Evolutionary conservation across 176 grass and related monocot genomes (phyloP).

Genomic region (Puccinellia tenuiflora): DNA sequence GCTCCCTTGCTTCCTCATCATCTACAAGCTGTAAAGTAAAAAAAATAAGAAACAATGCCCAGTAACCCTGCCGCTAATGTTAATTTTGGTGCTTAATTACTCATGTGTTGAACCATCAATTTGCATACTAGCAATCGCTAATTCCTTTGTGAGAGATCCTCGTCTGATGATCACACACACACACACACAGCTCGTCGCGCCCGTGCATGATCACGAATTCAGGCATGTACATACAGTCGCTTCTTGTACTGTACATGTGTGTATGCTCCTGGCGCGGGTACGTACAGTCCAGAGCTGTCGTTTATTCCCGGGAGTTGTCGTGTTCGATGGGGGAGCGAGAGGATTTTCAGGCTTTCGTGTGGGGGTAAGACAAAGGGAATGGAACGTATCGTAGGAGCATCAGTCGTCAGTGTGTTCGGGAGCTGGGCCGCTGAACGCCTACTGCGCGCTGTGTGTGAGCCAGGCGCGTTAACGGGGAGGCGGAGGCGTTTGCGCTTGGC

Average conservation of each 20-base stretch:
- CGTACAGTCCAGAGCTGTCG: background rate
- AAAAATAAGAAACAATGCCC: background rate
- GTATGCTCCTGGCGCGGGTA: slow-evolving; percentile 5
- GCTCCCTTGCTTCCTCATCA: slow-evolving; percentile 92
- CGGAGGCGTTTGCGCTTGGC: slow-evolving; percentile 11
- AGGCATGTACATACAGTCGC: slow-evolving; percentile 22
- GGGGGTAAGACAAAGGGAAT: slow-evolving; percentile 34
- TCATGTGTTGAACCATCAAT: background rate
- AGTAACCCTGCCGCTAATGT: slow-evolving; percentile 32
- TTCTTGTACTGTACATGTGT: background rate
- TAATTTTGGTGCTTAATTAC: background rate
- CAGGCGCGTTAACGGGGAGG: no score
- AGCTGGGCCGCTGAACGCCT: no score
- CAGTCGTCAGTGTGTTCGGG: background rate
- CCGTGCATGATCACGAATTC: background rate
- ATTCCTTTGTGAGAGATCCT: background rate
- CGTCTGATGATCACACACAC: no score
- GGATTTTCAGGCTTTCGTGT: background rate
- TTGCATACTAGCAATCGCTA: background rate
- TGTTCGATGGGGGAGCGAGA: slow-evolving; percentile 3
- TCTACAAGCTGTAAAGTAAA: slow-evolving; percentile 78
- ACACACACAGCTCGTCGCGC: background rate
- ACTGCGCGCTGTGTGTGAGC: no score
- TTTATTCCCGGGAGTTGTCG: slow-evolving; percentile 32
- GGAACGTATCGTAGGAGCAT: background rate